These are phyloP conservation scores for Clarkia xantiana DNA, from an alignment of 345 rosid genomes.

Conservation along the genomic window DNA sequence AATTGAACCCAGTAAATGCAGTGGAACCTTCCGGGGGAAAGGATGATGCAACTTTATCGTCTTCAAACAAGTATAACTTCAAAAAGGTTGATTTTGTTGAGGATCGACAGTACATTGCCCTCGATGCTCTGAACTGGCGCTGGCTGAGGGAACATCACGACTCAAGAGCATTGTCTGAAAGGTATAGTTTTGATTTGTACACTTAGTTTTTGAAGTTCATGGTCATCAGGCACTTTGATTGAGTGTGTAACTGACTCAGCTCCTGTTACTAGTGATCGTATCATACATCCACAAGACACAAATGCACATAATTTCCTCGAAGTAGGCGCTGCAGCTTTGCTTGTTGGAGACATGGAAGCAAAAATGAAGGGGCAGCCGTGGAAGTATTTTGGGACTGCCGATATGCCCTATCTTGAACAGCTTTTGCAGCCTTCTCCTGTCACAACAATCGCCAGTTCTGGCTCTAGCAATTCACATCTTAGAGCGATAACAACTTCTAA, in stretches of 20 bases:
- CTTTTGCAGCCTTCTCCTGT: conserved; percentile 81
- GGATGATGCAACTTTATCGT: conserved; percentile 40
- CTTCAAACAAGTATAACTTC: conserved; percentile 50
- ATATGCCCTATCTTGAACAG: conserved; percentile 92
- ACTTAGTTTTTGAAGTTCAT: conserved; percentile 1
- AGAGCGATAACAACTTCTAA: conserved; percentile 84
- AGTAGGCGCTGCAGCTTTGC: conserved; percentile 92
- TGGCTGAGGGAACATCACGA: conserved; percentile 62
- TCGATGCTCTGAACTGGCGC: conserved; percentile 77
- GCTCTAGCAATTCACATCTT: conserved; percentile 63
- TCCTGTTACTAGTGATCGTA: conserved; percentile 35
- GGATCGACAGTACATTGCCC: conserved; percentile 55
- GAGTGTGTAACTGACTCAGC: conserved; percentile 6
- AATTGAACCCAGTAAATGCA: conserved; percentile 46
- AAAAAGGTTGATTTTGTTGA: conserved; percentile 46
- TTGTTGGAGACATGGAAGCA: conserved; percentile 89
- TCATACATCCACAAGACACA: conserved; percentile 50
- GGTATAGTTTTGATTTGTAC: conserved; percentile 21
- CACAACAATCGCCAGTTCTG: conserved; percentile 56
- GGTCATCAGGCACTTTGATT: conserved; percentile 2
- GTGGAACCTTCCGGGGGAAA: conserved; percentile 58
- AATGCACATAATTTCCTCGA: conserved; percentile 64
- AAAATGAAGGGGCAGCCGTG: conserved; percentile 87
- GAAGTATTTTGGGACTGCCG: conserved; percentile 81
- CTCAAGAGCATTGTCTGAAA: conserved; percentile 44